These are phyloP conservation scores for Misopates orontium DNA, from an alignment of 257 asterid species.

Conservation along the genomic window DNA sequence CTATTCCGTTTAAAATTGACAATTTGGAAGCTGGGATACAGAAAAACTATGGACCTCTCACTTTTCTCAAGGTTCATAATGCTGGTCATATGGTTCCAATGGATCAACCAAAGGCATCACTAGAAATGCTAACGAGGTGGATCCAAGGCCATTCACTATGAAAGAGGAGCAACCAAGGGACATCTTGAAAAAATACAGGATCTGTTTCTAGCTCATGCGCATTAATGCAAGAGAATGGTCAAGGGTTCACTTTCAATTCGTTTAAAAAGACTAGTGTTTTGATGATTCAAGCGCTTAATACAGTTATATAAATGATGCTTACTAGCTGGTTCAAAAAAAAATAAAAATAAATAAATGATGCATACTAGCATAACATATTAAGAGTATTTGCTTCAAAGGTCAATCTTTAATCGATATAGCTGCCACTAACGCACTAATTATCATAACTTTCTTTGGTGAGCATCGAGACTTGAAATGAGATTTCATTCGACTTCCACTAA, in stretches of 20 bases:
- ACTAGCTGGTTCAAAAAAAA: no score
- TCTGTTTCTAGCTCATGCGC: neutral
- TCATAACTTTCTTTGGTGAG: no score
- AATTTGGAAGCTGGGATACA: slow-evolving; percentile 46
- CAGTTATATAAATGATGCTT: no score
- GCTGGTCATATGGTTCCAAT: slow-evolving; percentile 86
- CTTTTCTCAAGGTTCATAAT: slow-evolving; percentile 59
- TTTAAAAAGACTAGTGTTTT: no score
- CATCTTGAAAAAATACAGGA: neutral
- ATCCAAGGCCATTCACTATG: slow-evolving; percentile 35
- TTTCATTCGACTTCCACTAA: no score
- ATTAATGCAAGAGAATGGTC: neutral
- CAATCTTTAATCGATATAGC: no score
- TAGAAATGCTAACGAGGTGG: slow-evolving; percentile 71
- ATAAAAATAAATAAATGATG: no score
- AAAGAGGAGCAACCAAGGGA: neutral
- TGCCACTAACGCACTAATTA: no score
- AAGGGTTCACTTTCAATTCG: neutral
- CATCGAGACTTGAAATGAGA: no score
- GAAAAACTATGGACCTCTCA: slow-evolving; percentile 58
- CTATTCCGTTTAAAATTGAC: slow-evolving; percentile 47
- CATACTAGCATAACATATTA: no score
- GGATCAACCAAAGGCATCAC: slow-evolving; percentile 75
- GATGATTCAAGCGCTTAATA: neutral
- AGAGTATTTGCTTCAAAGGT: no score